phyloP scores from a whole-genome alignment of 2,329 filamentous ascomycete species.

The Cytospora paraplurivora region DNA sequence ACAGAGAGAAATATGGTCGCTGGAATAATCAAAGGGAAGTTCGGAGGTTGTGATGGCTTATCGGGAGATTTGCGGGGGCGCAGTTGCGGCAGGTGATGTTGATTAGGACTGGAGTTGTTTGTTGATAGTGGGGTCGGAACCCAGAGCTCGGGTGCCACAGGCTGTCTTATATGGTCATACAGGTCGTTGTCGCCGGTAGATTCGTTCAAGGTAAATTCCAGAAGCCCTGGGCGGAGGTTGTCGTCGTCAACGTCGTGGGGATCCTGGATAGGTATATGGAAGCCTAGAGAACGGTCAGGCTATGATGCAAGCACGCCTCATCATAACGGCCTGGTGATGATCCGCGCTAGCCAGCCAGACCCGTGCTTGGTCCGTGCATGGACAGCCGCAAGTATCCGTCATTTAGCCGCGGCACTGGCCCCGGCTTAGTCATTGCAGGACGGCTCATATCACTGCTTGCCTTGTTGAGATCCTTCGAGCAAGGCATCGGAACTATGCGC shows the following conservation, averaged over 20 bases:
- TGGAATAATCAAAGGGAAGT: neutral
- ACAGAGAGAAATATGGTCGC: neutral
- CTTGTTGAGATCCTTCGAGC: constrained; percentile 7
- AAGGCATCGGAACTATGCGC: neutral
- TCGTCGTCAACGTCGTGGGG: constrained; percentile 24
- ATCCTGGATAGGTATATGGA: constrained; percentile 14
- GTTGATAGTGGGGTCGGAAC: constrained; percentile 24
- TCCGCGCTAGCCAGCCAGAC: constrained; percentile 18
- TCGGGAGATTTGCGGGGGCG: constrained; percentile 11
- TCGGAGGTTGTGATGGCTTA: constrained; percentile 17
- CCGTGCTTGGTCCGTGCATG: constrained; percentile 3
- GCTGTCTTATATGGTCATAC: constrained; percentile 6
- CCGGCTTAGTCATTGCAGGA: constrained; percentile 9
- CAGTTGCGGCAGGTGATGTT: constrained; percentile 19
- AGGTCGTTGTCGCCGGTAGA: neutral
- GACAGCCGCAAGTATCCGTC: constrained; percentile 5
- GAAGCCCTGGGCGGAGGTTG: neutral
- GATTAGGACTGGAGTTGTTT: constrained; percentile 7
- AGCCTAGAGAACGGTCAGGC: constrained; percentile 21
- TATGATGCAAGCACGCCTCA: constrained; percentile 30
- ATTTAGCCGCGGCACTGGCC: constrained; percentile 14
- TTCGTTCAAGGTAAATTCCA: neutral
- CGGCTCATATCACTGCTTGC: neutral
- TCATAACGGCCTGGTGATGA: constrained; percentile 24
- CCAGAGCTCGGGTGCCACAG: neutral